Evolutionary conservation across 176 grass and related monocot species (phyloP).

Genomic region (Ensete glaucum): DNA sequence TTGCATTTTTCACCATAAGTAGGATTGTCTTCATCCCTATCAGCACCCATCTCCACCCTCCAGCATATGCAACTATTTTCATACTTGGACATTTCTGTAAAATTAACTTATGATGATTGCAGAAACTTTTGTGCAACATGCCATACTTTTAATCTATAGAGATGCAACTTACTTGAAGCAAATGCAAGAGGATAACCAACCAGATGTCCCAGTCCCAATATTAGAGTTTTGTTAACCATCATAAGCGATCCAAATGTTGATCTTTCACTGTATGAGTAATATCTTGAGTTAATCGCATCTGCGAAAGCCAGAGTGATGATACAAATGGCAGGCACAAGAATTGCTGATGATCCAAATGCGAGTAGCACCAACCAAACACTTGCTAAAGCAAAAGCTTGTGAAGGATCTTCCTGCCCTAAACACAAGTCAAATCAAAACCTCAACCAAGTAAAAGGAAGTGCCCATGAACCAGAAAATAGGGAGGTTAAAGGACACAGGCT

Average conservation of each 20-base stretch:
- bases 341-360: constrained; percentile 47
- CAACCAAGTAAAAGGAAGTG: constrained; percentile 23
- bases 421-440: constrained; percentile 37
- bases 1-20: no score
- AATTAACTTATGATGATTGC: no score
- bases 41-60: no score
- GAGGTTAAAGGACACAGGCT: background rate
- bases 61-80: no score
- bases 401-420: constrained; percentile 92
- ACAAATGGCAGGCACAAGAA: constrained; percentile 46
- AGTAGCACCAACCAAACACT: constrained; percentile 81
- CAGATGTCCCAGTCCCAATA: constrained; percentile 54
- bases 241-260: constrained; percentile 37
- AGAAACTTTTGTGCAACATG: no score
- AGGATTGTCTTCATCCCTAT: no score
- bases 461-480: background rate
- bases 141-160: no score
- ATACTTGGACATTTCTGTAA: no score
- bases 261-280: constrained; percentile 30
- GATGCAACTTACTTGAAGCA: constrained; percentile 48
- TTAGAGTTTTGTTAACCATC: constrained; percentile 42
- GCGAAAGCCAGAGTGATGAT: constrained; percentile 34
- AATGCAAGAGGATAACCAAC: constrained; percentile 70
- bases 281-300: constrained; percentile 37
- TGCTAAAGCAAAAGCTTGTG: constrained; percentile 58